Evolutionary conservation across 148 eudicot species (phyloP), one percentile per base, ranked within the genome.

Genomic region (Amaranthus palmeri): DNA sequence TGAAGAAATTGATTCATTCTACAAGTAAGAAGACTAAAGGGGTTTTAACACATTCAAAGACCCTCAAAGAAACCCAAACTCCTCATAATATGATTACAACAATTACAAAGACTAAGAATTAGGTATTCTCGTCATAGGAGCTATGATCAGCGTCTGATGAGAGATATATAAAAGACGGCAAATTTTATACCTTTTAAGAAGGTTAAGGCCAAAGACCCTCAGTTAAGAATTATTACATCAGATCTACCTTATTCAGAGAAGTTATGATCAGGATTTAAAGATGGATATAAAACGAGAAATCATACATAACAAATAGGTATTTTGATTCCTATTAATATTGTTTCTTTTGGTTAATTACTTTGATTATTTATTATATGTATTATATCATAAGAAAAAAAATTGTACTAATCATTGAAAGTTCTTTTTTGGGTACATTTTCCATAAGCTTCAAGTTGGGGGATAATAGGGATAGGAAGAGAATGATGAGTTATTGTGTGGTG

Each of bases 1-100:
- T 87, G 86, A 79, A 79, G 80, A 88, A 76, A 75, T 72, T 88
- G 69, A 73, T 88, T 9, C 53, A 81, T 43, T 77, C 92, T 0
- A 84, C 85, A 0, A 70, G 87, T 45, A 86, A 72, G 82, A 86
- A 80, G 66, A 72, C 82, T 0, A 86, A 76, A 46, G 81, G 84
- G 7, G 86, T 72, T 69, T 72, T 80, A 54, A 74, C 64, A 77
- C 79, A 83, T 56, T 84, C 86, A 44, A 71, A 70, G 72, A 74
- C 83, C 49, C 47, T 83, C 61, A 80, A 45, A 67, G 79, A 83
- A 64, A 80, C 79, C 57, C 11, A 57, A 73, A 3, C 3, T 18
- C 10, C 63, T 67, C 0, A 59, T 42, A 17, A 2, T 46, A 13
- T 25, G 36, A 25, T 9, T 42, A 4, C 54, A 45, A 1, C 63